Evolutionary conservation across 1,284 basidiomycete genomes (phyloP).

Genomic region (Sanguinoderma infundibulare): DNA sequence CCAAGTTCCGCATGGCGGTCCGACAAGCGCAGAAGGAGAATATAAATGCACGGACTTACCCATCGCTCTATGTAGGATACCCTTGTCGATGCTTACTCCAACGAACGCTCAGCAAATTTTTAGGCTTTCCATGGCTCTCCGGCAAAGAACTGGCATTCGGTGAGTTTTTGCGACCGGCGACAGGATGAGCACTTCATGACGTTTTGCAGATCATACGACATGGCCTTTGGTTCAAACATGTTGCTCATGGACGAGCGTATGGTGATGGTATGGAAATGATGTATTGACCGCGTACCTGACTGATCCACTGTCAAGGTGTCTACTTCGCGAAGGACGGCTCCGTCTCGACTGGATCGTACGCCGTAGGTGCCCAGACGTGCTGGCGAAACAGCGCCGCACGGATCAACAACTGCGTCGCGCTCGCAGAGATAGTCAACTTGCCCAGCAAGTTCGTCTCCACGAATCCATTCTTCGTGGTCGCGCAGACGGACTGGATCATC

Average conservation of each 20-base stretch:
- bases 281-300: too few relatives aligned
- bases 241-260: conserved; percentile 56
- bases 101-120: neutral
- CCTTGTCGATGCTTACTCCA: neutral
- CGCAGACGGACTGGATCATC: conserved; percentile 65
- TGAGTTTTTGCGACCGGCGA: conserved; percentile 29
- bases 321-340: conserved; percentile 63
- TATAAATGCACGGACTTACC: conserved; percentile 48
- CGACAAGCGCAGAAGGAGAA: conserved; percentile 39
- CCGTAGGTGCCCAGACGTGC: conserved; percentile 34
- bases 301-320: conserved; percentile 46
- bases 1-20: conserved; percentile 55
- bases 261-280: conserved; percentile 51
- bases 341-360: conserved; percentile 50
- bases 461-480: conserved; percentile 58
- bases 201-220: conserved; percentile 62
- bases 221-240: conserved; percentile 59
- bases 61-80: conserved; percentile 55
- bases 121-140: conserved; percentile 70
- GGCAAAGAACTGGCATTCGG: conserved; percentile 67
- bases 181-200: neutral
- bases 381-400: conserved; percentile 54
- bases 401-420: conserved; percentile 52
- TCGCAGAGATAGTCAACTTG: conserved; percentile 66
- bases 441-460: conserved; percentile 51